Percentiles rank a stretch among this genome's conserved stretches.
phyloP scores from a whole-genome alignment of 2,329 filamentous ascomycete genomes.

The Biscogniauxia mediterranea region DNA sequence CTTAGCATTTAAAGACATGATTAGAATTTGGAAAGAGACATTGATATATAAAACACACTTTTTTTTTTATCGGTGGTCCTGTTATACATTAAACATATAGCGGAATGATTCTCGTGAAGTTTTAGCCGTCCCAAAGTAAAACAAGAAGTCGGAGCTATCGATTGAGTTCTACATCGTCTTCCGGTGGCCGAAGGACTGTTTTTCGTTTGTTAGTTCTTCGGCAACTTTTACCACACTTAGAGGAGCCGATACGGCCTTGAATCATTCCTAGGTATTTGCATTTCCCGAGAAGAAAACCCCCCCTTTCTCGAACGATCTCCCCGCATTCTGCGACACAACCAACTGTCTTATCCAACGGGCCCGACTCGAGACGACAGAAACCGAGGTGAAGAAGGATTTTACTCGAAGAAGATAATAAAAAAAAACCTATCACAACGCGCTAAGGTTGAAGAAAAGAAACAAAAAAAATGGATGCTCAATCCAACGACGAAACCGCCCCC shows the following conservation, averaged over 20 bases:
- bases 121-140: not conserved
- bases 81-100: too few relatives aligned
- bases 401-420: too few relatives aligned
- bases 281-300: not conserved
- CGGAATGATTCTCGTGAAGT: not conserved
- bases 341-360: not conserved
- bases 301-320: not conserved
- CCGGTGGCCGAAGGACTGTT: not conserved
- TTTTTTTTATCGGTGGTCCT: too few relatives aligned
- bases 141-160: not conserved
- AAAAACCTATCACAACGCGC: too few relatives aligned
- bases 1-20: too few relatives aligned
- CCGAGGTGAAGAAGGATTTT: not conserved
- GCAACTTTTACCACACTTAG: not conserved
- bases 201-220: not conserved
- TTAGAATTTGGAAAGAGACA: too few relatives aligned
- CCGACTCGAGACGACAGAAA: not conserved
- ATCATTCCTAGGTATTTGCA: not conserved
- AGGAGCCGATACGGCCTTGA: not conserved
- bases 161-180: not conserved
- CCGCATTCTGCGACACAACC: not conserved
- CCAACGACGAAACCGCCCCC: not conserved
- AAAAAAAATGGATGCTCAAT: not conserved
- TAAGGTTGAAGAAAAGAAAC: not conserved
- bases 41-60: too few relatives aligned